These are phyloP conservation scores for Hypericum perforatum DNA, from an alignment of 345 rosid species.

Conservation along the genomic window DNA sequence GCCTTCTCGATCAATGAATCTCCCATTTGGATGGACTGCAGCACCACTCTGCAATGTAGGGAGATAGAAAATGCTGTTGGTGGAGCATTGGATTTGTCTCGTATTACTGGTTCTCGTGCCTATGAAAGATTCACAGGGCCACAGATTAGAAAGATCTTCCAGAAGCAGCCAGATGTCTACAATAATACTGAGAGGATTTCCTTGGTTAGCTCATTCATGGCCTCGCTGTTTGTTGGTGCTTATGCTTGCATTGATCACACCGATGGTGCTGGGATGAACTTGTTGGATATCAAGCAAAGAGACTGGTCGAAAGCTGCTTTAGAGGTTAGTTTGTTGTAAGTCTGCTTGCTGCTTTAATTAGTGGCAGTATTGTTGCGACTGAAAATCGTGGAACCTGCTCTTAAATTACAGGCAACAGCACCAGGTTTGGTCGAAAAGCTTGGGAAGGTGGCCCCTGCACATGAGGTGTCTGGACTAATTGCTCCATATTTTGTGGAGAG, in stretches of 20 bases:
- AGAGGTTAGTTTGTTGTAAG: constrained; percentile 36
- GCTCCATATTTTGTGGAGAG: constrained; percentile 73
- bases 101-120: constrained; percentile 68
- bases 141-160: constrained; percentile 63
- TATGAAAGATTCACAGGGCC: constrained; percentile 87
- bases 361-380: not conserved
- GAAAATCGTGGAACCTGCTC: constrained; percentile 7
- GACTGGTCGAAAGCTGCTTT: constrained; percentile 56
- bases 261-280: constrained; percentile 94
- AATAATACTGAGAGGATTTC: constrained; percentile 70
- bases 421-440: constrained; percentile 77
- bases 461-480: constrained; percentile 76
- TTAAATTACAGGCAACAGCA: constrained; percentile 61
- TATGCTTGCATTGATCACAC: constrained; percentile 80
- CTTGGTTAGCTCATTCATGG: constrained; percentile 93
- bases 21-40: constrained; percentile 93
- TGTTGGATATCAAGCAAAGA: constrained; percentile 70
- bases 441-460: constrained; percentile 79
- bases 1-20: constrained; percentile 72
- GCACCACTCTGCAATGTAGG: constrained; percentile 68
- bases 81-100: constrained; percentile 67
- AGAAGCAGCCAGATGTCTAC: constrained; percentile 36
- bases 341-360: not conserved
- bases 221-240: constrained; percentile 58
- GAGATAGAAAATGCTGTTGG: constrained; percentile 90